A percentile compares a stretch with the other conserved stretches of the same genome.
Conservation (phyloP, 805 yeast species). For the Candida yuanshanica region DNA sequence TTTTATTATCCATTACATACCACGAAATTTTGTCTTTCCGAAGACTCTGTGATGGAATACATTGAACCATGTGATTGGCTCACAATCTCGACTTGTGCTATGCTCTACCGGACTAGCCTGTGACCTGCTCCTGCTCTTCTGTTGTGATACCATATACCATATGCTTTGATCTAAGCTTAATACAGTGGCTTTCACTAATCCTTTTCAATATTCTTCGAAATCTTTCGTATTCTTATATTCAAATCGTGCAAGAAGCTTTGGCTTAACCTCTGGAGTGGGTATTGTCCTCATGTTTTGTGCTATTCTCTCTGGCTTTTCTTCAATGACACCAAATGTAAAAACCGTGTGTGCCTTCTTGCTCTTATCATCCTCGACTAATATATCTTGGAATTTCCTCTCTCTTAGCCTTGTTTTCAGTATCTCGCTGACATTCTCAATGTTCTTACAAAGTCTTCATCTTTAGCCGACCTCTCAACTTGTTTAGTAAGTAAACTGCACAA, state of each 20-base stretch:
- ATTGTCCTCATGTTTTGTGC: background rate
- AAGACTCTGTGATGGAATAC: constrained; percentile 45
- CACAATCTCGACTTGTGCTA: constrained; percentile 28
- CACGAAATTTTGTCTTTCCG: constrained; percentile 36
- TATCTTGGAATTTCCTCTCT: constrained; percentile 16
- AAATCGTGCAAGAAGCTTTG: background rate
- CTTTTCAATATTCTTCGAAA: constrained; percentile 5
- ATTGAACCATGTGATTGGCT: constrained; percentile 46
- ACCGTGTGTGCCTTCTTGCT: constrained; percentile 5
- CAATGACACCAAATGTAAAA: constrained; percentile 4
- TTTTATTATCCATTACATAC: no score
- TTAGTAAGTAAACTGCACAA: no score
- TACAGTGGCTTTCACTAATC: background rate
- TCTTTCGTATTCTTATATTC: background rate
- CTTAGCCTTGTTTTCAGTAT: constrained; percentile 14
- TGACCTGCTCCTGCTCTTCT: no score
- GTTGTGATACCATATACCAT: no score
- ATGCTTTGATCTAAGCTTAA: constrained; percentile 3
- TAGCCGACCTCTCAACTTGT: background rate
- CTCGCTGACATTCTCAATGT: constrained; percentile 12
- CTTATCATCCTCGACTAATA: constrained; percentile 6
- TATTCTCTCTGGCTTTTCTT: background rate
- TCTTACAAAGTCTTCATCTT: constrained; percentile 2
- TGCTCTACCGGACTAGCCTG: no score
- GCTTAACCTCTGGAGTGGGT: background rate